Base-by-base conservation (phyloP, 352 stramenopile species). In the Phytophthora rubi region DNA sequence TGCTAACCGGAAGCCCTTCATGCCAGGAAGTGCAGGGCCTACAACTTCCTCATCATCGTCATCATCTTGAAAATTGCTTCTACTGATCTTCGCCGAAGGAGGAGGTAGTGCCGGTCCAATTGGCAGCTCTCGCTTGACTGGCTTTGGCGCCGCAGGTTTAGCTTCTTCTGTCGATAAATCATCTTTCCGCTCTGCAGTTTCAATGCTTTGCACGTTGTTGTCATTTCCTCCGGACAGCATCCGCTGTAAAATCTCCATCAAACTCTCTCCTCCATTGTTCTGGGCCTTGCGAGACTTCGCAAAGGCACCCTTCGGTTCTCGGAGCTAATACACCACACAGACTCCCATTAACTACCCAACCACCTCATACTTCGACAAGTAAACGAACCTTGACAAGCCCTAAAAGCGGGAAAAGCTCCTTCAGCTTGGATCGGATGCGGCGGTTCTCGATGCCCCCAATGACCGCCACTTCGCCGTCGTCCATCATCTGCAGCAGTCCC, bases 391-490 rank as follows among this genome's bases (percentile, higher is more conserved):
- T 90, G 4, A 76, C 58, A 8, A 93, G 73, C 3, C 87, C 87
- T 3, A 96, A 68, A 13, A 96, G 65, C 30, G 87, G 87, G 51
- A 95, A 94, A 1, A 96, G 76, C 57, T 73, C 61, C 47, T 85
- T 82, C 0, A 96, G 78, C 62, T 91, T 82, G 8, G 68, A 71
- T 23, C 80, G 84, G 45, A 96, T 90, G 62, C 76, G 77, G 48
- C 63, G 70, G 74, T 96, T 94, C 62, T 90, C 78, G 23, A 96
- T 89, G 39, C 85, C 89, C 4, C 81, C 80, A 73, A 95, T 90
- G 32, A 95, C 77, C 18, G 83, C 89, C 23, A 88, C 79, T 64
- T 94, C 74, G 16, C 89, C 87, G 35, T 89, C 75, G 56, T 95
- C 83, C 55, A 96, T 53, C 84, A 91, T 89, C 70, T 93, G 86